These are phyloP conservation scores for Centaurea solstitialis DNA, from an alignment of 129 eudicot genomes.

Conservation along the genomic window DNA sequence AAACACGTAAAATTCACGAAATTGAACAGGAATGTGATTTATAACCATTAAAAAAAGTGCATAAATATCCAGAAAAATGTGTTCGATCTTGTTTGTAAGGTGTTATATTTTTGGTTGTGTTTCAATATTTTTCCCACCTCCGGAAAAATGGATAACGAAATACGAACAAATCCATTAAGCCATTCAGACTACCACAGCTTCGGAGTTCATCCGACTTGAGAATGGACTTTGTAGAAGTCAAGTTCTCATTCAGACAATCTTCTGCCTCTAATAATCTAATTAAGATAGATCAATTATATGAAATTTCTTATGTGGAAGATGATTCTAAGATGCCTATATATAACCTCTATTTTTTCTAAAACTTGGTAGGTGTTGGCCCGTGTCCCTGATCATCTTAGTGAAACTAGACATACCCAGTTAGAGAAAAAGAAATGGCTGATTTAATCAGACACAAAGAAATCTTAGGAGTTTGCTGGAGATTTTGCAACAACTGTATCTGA, in stretches of 20 bases:
- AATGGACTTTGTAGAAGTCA: no score
- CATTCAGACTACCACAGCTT: no score
- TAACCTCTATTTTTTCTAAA: not conserved
- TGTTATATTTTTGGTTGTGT: not conserved
- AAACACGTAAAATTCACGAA: not conserved
- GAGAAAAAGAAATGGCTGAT: not conserved
- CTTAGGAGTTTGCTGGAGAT: not conserved
- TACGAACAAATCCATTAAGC: no score
- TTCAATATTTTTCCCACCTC: not conserved
- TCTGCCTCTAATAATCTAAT: no score
- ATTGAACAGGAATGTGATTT: no score
- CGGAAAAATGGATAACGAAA: no score
- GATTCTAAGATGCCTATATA: no score
- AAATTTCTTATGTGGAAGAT: no score
- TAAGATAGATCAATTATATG: no score
- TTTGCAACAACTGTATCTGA: not conserved
- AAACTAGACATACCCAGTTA: not conserved
- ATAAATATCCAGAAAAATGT: not conserved
- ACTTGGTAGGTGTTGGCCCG: not conserved
- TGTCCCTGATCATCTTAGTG: not conserved
- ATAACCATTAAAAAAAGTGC: no score
- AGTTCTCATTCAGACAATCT: no score
- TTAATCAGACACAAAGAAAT: not conserved
- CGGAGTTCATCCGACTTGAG: no score
- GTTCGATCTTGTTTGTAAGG: constrained; percentile 1